A percentile compares a stretch with the other conserved stretches of the same genome.
These are phyloP conservation scores for Ganoderma lucidum DNA, from an alignment of 1,284 basidiomycete genomes.

Conservation along the genomic window DNA sequence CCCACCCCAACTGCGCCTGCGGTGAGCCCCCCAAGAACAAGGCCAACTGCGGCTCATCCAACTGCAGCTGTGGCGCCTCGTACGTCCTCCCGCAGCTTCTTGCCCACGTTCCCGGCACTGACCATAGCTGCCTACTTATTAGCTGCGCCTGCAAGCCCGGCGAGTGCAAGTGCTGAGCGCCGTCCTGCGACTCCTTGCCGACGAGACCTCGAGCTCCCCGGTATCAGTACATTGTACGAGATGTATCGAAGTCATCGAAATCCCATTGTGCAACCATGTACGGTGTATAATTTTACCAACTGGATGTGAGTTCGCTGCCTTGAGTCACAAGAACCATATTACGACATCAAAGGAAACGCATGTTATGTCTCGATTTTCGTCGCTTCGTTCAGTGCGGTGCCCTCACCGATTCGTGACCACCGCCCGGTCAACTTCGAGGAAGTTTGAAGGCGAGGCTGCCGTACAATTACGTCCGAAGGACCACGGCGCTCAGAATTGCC, in stretches of 20 bases:
- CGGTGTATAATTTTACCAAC: neutral
- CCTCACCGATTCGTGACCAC: neutral
- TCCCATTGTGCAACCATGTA: neutral
- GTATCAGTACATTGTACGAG: constrained; percentile 16
- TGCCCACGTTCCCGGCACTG: neutral
- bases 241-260: constrained; percentile 12
- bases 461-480: neutral
- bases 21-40: constrained; percentile 40
- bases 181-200: neutral
- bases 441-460: no score
- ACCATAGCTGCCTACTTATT: neutral
- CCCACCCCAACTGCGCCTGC: constrained; percentile 42
- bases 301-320: neutral
- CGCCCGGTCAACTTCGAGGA: neutral
- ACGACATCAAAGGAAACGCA: neutral
- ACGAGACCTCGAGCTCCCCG: neutral
- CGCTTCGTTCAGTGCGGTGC: neutral
- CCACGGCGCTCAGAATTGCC: neutral
- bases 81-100: constrained; percentile 1
- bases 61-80: constrained; percentile 27
- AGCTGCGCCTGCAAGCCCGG: constrained; percentile 33
- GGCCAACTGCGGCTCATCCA: constrained; percentile 29
- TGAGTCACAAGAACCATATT: neutral
- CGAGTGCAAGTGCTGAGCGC: constrained; percentile 32
- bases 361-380: neutral